Base-by-base conservation (phyloP, 2,329 filamentous ascomycete species). In the Fusarium buharicum region DNA sequence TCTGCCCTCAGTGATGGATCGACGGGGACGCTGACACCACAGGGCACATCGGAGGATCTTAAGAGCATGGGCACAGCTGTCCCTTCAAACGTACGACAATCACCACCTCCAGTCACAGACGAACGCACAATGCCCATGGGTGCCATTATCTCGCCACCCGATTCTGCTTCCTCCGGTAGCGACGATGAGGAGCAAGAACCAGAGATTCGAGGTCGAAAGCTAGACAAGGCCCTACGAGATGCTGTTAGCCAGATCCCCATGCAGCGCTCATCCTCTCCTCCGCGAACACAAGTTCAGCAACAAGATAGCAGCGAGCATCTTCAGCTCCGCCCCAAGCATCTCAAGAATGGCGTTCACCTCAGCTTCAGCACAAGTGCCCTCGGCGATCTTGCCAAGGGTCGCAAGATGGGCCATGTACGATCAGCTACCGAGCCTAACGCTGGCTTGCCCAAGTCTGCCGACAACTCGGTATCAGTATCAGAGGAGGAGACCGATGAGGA, bases 141-240 rank as follows among this genome's bases (percentile, higher is more conserved):
- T 59, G 93, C 92, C 62, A 86, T 97, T 68, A 91, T 96, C 56
- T 97, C 94, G 1, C 94, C 94, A 31, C 94, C 94, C 10, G 94
- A 97, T 70, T 97, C 93, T 30, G 84, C 85, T 7, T 84, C 86
- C 34, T 90, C 89, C 66, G 93, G 89, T 22, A 93, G 93, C 75
- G 93, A 97, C 73, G 92, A 96, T 67, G 92, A 96, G 72, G 92
- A 96, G 71, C 88, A 86, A 67, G 78, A 69, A 20, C 75, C 74
- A 3, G 75, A 81, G 47, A 71, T 78, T 6, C 77, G 81, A 5
- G 81, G 79, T n/a, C 78, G 82, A 44, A 76, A 79, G 46, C 76
- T 82, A 11, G 80, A 82, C 56, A 84, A 81, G 73, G 90, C 94
- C 72, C 81, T 97, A 46, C 87, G 96, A 75, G 88, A 91, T 37